Evolutionary conservation across 2,329 filamentous ascomycete species (phyloP), one percentile per base, ranked within the genome.

Genomic region (Camillea tinctor): DNA sequence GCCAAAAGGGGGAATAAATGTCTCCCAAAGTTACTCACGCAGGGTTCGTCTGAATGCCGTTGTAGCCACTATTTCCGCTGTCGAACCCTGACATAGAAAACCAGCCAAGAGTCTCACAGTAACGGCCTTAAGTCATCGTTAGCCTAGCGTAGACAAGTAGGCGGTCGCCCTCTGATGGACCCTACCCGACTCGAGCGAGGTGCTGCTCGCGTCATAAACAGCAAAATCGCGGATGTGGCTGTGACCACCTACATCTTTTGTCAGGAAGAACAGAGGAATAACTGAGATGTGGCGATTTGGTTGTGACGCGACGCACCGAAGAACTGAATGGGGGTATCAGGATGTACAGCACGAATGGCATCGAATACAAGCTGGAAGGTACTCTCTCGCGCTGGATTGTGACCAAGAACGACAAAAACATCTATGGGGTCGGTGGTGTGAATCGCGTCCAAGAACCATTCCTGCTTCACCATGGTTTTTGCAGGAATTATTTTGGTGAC

Each of bases 21-120:
- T n/a, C n/a, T n/a, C n/a, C n/a, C n/a, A n/a, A n/a, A n/a, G n/a
- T n/a, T n/a, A n/a, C n/a, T n/a, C n/a, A n/a, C n/a, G 61, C 67
- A 5, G 77, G 75, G 17, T 75, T 74, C 24, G 69, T 66, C 15
- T 66, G 55, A 26, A 70, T 65, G 8, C 77, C 77, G 4, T 63
- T 68, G 64, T 69, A 79, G 52, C 75, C 77, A 69, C 79, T 81
- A 56, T 78, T 79, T 36, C 71, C 73, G 0, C 74, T 76, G 56
- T 81, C 71, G 64, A 89, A 82, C 17, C 87, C 87, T 54, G 80
- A 81, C 74, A 89, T 82, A n/a, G 85, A 83, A 21, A 88, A 71
- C 84, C 85, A 90, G 22, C 87, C 87, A 0, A 89, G 76, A 1
- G 87, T 89, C 74, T 90, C 87, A 69, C 87, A 89, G 72, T 89